Evolutionary conservation across 352 stramenopile species (phyloP).

Genomic region (Phytophthora foliorum): DNA sequence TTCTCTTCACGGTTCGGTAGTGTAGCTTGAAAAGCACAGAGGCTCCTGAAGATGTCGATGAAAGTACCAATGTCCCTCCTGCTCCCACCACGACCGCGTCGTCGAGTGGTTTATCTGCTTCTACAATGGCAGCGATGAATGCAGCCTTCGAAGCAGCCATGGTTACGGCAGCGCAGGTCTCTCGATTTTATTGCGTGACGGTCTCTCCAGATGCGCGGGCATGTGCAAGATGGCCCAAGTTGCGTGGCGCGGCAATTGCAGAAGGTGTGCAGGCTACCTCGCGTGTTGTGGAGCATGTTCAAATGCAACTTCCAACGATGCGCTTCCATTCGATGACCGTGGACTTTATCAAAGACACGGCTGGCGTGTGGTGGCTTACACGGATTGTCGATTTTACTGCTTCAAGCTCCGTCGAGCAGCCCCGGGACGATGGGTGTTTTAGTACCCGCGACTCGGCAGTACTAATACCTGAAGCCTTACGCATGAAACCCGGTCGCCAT

Average conservation of each 20-base stretch:
- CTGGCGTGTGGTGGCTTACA: constrained; percentile 77
- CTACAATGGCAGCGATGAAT: constrained; percentile 32
- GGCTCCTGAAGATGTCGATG: constrained; percentile 22
- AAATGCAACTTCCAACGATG: constrained; percentile 67
- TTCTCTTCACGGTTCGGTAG: constrained; percentile 36
- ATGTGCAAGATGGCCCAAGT: constrained; percentile 53
- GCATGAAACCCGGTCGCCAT: constrained; percentile 46
- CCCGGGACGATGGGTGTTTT: constrained; percentile 22
- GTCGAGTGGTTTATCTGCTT: constrained; percentile 5
- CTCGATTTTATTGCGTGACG: constrained; percentile 53
- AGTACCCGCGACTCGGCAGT: constrained; percentile 48
- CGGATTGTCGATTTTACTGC: constrained; percentile 67
- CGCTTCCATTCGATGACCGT: constrained; percentile 62
- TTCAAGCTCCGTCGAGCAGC: constrained; percentile 25
- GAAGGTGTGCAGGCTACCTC: constrained; percentile 60
- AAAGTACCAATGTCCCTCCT: not conserved
- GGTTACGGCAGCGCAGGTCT: constrained; percentile 28
- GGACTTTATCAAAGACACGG: constrained; percentile 78
- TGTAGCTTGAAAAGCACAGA: constrained; percentile 48
- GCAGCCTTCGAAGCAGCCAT: constrained; percentile 42
- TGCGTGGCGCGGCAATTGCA: constrained; percentile 62
- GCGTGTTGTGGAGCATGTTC: constrained; percentile 72
- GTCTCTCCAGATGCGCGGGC: constrained; percentile 46
- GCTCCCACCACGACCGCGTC: not conserved
- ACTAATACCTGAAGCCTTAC: constrained; percentile 56